These are phyloP conservation scores for Murraya koenigii DNA, from an alignment of 345 rosid species.

Conservation along the genomic window DNA sequence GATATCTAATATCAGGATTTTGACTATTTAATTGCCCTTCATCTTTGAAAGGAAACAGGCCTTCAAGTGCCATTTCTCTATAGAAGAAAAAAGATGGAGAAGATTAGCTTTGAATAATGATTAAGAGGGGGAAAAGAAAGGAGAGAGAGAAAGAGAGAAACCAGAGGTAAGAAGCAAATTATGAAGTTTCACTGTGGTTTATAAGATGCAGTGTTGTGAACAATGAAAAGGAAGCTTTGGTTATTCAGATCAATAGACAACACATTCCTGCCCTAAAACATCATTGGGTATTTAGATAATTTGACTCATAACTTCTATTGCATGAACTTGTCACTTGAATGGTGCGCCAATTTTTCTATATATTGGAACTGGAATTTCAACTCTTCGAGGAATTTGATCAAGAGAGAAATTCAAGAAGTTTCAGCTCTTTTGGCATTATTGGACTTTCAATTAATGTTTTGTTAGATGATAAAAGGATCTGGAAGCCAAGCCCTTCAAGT, in stretches of 20 bases:
- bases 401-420: too few relatives aligned
- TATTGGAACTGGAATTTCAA: too few relatives aligned
- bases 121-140: conserved; percentile 10
- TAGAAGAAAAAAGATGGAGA: conserved; percentile 12
- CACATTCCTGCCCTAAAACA: neutral
- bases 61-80: conserved; percentile 92
- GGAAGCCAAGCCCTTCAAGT: too few relatives aligned
- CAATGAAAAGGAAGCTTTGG: neutral
- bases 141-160: neutral
- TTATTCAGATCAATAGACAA: neutral
- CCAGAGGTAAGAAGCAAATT: neutral
- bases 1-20: conserved; percentile 53
- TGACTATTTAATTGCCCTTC: conserved; percentile 37
- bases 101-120: conserved; percentile 5
- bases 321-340: neutral
- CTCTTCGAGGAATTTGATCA: too few relatives aligned
- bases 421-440: too few relatives aligned
- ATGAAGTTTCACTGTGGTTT: neutral
- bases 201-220: neutral
- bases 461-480: too few relatives aligned
- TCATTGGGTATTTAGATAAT: neutral
- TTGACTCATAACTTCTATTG: neutral
- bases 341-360: too few relatives aligned
- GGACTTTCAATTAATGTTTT: too few relatives aligned
- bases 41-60: conserved; percentile 65